Conservation (phyloP, 2,329 filamentous ascomycete genomes). For the Hawksworthiomyces lignivorus region DNA sequence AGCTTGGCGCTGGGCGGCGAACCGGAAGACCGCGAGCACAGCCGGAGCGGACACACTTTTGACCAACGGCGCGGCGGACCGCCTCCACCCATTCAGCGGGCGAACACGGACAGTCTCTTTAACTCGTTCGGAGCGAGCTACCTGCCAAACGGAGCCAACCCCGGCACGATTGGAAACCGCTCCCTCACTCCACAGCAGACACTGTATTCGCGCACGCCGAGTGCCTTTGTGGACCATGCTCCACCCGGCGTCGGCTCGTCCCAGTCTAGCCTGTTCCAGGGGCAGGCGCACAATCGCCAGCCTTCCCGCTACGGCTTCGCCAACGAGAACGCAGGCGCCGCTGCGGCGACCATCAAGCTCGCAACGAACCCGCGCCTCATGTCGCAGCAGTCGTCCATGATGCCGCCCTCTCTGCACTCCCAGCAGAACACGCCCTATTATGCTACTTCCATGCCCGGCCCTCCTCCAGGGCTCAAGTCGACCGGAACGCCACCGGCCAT, state of each 20-base stretch:
- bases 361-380: slow-evolving; percentile 72
- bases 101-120: slow-evolving; percentile 45
- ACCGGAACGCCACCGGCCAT: slow-evolving; percentile 90
- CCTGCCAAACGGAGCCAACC: slow-evolving; percentile 31
- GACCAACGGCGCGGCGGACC: slow-evolving; percentile 58
- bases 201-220: slow-evolving; percentile 57
- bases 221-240: slow-evolving; percentile 46
- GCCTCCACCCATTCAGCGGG: slow-evolving; percentile 70
- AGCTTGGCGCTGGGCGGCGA: slow-evolving; percentile 89
- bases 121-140: slow-evolving; percentile 44
- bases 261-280: slow-evolving; percentile 40
- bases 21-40: slow-evolving; percentile 68
- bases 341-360: slow-evolving; percentile 61
- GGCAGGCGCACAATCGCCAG: slow-evolving; percentile 68
- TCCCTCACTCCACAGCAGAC: slow-evolving; percentile 20
- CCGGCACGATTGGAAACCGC: slow-evolving; percentile 17
- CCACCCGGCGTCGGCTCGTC: slow-evolving; percentile 15
- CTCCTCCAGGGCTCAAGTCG: slow-evolving; percentile 90
- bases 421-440: slow-evolving; percentile 67
- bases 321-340: slow-evolving; percentile 59
- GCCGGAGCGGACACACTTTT: slow-evolving; percentile 42
- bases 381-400: slow-evolving; percentile 82
- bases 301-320: slow-evolving; percentile 83
- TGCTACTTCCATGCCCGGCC: slow-evolving; percentile 77
- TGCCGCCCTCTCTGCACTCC: slow-evolving; percentile 57